Percentiles rank a stretch among this genome's conserved stretches.
Conservation (phyloP, 2,329 filamentous ascomycete species). For the Diaporthe citrichinensis region DNA sequence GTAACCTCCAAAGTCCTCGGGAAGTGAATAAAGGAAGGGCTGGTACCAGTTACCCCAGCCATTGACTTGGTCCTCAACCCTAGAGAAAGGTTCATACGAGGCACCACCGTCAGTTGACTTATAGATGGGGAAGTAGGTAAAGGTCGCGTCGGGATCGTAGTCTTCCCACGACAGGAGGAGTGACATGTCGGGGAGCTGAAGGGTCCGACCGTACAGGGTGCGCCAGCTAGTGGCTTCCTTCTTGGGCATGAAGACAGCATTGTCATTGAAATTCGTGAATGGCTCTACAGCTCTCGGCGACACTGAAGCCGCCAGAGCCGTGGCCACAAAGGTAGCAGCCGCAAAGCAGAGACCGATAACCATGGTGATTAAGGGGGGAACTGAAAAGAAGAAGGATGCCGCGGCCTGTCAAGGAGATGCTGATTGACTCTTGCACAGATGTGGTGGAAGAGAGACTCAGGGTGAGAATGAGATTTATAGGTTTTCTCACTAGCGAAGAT, state of each 20-base stretch:
- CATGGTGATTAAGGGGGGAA: background rate
- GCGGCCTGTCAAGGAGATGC: background rate
- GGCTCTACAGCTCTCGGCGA: background rate
- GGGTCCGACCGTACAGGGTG: background rate
- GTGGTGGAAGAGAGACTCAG: no score
- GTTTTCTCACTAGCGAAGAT: background rate
- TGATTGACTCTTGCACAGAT: background rate
- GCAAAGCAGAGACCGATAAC: background rate
- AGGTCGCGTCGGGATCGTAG: slow-evolving; percentile 13
- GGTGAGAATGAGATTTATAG: background rate
- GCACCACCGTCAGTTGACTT: slow-evolving; percentile 65
- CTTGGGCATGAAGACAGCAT: slow-evolving; percentile 10
- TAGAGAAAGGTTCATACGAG: slow-evolving; percentile 74
- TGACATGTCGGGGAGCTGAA: slow-evolving; percentile 7
- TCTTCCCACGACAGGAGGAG: slow-evolving; percentile 26
- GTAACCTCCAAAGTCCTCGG: slow-evolving; percentile 68
- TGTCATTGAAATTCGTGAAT: slow-evolving; percentile 9
- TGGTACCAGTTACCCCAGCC: slow-evolving; percentile 78
- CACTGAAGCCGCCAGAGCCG: background rate
- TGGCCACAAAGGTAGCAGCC: background rate
- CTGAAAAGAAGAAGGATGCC: background rate
- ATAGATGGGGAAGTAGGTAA: slow-evolving; percentile 64
- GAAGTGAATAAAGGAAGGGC: slow-evolving; percentile 75
- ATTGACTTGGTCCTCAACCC: slow-evolving; percentile 74
- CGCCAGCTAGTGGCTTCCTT: slow-evolving; percentile 1